Conservation (phyloP, 768 basidiomycete species). For the Serendipita vermifera region DNA sequence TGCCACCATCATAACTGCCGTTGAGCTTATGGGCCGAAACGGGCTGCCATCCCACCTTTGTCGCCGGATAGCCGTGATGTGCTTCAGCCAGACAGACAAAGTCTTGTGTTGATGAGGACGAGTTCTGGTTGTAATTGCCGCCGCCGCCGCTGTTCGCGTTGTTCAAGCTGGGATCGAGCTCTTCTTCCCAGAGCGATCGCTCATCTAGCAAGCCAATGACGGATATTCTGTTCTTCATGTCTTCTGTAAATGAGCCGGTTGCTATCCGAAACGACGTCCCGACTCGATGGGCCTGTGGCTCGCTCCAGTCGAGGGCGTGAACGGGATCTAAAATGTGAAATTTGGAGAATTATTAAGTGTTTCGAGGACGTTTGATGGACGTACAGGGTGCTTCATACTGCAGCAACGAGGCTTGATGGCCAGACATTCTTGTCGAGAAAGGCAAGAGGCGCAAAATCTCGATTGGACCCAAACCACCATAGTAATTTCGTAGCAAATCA, state of each 20-base stretch:
- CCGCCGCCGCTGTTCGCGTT: constrained; percentile 18
- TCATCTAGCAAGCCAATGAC: constrained; percentile 73
- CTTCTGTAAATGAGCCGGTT: constrained; percentile 74
- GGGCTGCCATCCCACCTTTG: constrained; percentile 89
- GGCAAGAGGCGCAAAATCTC: too few species aligned
- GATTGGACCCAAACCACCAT: too few species aligned
- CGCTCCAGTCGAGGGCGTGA: constrained; percentile 80
- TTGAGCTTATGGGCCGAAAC: constrained; percentile 44
- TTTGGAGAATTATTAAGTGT: background rate
- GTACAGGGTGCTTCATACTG: constrained; percentile 80
- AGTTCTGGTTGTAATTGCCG: too few species aligned
- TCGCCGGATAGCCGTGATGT: constrained; percentile 85
- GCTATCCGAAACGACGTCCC: constrained; percentile 74
- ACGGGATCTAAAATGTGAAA: constrained; percentile 52
- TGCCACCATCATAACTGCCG: constrained; percentile 48
- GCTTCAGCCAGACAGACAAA: constrained; percentile 77
- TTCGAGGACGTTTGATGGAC: constrained; percentile 20
- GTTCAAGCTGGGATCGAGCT: constrained; percentile 26
- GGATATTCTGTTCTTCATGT: constrained; percentile 70
- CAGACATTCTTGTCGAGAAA: too few species aligned
- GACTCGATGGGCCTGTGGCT: constrained; percentile 58
- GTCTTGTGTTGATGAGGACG: constrained; percentile 34
- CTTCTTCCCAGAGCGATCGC: constrained; percentile 74
- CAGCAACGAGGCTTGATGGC: constrained; percentile 49
- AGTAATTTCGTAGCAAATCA: too few species aligned